Conservation (phyloP, 2,329 filamentous ascomycete genomes). For the Magnaporthiopsis incrustans region DNA sequence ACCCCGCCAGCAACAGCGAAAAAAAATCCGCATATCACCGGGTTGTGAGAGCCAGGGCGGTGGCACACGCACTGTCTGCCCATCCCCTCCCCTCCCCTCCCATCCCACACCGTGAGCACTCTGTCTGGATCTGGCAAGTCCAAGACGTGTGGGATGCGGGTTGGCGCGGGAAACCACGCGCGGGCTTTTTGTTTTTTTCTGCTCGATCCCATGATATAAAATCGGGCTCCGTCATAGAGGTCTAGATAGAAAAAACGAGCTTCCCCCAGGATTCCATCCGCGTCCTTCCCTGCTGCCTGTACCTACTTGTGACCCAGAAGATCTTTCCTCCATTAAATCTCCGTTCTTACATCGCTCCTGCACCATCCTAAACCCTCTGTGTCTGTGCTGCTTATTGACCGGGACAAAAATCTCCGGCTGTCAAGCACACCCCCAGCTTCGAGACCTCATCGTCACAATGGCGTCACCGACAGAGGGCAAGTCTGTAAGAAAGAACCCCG, state of each 20-base stretch:
- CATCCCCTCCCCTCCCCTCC: no score
- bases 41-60: background rate
- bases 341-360: no score
- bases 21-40: background rate
- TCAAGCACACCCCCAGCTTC: no score
- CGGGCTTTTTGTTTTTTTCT: no score
- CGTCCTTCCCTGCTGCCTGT: background rate
- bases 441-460: constrained; percentile 9
- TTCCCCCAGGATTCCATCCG: background rate
- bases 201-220: background rate
- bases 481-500: constrained; percentile 18
- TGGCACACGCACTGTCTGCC: no score
- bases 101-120: no score
- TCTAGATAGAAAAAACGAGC: background rate
- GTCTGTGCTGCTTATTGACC: no score
- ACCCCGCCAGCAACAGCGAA: background rate
- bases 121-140: no score
- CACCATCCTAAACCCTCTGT: no score
- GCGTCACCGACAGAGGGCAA: constrained; percentile 17
- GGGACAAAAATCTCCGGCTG: no score
- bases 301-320: background rate
- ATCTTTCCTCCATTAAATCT: background rate
- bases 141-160: background rate
- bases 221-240: background rate
- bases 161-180: background rate